phyloP scores from a whole-genome alignment of 2,329 filamentous ascomycete species.

The Shiraia bambusicola region DNA sequence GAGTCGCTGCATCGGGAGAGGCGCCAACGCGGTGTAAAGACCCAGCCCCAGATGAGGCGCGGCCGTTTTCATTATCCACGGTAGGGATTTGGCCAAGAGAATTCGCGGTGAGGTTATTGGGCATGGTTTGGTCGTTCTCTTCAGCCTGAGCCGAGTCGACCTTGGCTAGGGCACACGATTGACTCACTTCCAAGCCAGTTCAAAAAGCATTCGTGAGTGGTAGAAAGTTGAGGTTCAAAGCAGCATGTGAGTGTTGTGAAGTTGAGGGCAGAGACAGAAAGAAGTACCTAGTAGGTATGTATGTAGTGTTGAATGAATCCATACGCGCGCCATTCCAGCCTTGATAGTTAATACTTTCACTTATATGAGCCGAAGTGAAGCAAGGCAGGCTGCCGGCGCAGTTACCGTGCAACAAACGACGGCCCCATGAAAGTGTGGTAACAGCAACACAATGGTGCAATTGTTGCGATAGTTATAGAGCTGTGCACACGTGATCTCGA shows the following conservation, averaged over 20 bases:
- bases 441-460: conserved; percentile 3
- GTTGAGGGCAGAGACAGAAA: background rate
- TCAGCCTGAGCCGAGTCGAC: too few species aligned
- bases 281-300: background rate
- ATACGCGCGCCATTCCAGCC: too few species aligned
- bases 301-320: background rate
- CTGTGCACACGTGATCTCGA: conserved; percentile 12
- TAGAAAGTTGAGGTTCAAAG: background rate
- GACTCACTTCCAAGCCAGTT: too few species aligned
- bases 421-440: conserved; percentile 2
- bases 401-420: background rate
- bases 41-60: background rate
- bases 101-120: background rate
- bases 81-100: background rate
- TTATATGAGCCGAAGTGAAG: too few species aligned
- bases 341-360: too few species aligned
- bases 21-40: background rate
- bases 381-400: too few species aligned
- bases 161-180: too few species aligned
- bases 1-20: conserved; percentile 8
- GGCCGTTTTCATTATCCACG: too few species aligned
- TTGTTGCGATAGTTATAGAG: background rate
- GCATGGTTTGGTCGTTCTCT: background rate
- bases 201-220: too few species aligned
- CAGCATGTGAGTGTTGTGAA: background rate